Base-by-base conservation (phyloP, 2,329 filamentous ascomycete species). In the Seiridium unicorne region DNA sequence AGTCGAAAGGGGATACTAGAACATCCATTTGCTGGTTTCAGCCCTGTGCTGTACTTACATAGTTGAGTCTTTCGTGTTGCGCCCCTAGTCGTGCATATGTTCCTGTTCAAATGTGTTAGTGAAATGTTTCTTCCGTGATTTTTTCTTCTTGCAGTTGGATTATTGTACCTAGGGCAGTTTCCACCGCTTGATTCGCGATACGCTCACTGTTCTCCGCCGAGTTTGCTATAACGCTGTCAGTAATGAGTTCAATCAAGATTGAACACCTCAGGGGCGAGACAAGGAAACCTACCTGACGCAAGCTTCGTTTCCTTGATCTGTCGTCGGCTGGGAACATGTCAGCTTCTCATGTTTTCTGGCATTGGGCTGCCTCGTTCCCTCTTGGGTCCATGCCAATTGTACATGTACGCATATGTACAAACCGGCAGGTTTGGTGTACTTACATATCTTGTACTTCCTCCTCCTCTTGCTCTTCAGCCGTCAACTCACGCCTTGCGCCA, bases 51-150 rank as follows among this genome's bases (percentile, higher is more conserved):
- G 18, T 26, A 26, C 18, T 26, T 26, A 26, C 18, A 26, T 93
- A 92, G 72, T 93, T 86, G 59, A 96, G 83, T 13, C 89, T 84
- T 71, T 96, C 92, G 61, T 89, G 90, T 73, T 97, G 93, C 11
- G 84, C 86, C 57, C 89, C 90, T 10, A 96, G 84, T 60, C 89
- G 83, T 44, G 86, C 88, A 44, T 94, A 81, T 0, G 90, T 93
- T 55, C 86, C 84, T 32, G 18, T 26, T 26, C 18, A 26, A 26
- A 26, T 26, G 18, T 26, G 18, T 26, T 26, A 26, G 18, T 26
- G 18, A 26, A 26, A 26, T 26, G 18, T 26, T 26, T 26, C 18
- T 26, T 26, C 18, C 18, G 18, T 26, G 18, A 2, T 26, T 26
- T 26, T 26, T 26, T 26, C 18, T 26, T 26, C 18, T 2, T 26